Evolutionary conservation across 768 basidiomycete genomes (phyloP).

Genomic region (Rubroboletus satanas): DNA sequence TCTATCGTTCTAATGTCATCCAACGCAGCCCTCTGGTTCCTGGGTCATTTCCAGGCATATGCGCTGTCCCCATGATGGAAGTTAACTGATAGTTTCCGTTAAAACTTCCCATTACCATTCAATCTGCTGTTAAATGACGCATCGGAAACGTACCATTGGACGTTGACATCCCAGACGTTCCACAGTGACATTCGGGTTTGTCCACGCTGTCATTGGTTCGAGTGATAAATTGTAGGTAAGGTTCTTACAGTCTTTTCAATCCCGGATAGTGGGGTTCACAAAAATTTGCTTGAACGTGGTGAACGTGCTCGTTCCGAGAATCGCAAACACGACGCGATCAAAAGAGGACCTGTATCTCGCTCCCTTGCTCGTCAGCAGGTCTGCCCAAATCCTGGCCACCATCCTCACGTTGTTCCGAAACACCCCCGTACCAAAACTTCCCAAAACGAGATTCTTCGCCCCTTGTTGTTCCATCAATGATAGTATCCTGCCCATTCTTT

Average conservation of each 20-base stretch:
- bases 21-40: too few relatives aligned
- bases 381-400: slow-evolving; percentile 63
- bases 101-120: too few relatives aligned
- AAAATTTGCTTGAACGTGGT: slow-evolving; percentile 39
- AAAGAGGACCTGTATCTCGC: slow-evolving; percentile 59
- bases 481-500: slow-evolving; percentile 67
- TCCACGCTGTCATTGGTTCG: not conserved
- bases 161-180: too few relatives aligned
- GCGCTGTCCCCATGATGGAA: too few relatives aligned
- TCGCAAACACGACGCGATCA: slow-evolving; percentile 62
- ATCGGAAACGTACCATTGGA: too few relatives aligned
- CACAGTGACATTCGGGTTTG: too few relatives aligned
- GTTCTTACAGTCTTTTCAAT: not conserved
- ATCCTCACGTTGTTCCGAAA: slow-evolving; percentile 60
- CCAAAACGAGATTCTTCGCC: slow-evolving; percentile 58
- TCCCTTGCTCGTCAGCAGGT: slow-evolving; percentile 46
- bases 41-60: too few relatives aligned
- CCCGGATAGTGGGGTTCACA: slow-evolving; percentile 8
- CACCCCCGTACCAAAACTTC: slow-evolving; percentile 77
- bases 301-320: slow-evolving; percentile 51
- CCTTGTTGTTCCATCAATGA: slow-evolving; percentile 62
- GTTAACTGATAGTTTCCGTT: too few relatives aligned
- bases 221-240: not conserved
- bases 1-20: too few relatives aligned
- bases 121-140: too few relatives aligned